phyloP scores from a whole-genome alignment of 768 basidiomycete genomes.

The Astraeus odoratus region DNA sequence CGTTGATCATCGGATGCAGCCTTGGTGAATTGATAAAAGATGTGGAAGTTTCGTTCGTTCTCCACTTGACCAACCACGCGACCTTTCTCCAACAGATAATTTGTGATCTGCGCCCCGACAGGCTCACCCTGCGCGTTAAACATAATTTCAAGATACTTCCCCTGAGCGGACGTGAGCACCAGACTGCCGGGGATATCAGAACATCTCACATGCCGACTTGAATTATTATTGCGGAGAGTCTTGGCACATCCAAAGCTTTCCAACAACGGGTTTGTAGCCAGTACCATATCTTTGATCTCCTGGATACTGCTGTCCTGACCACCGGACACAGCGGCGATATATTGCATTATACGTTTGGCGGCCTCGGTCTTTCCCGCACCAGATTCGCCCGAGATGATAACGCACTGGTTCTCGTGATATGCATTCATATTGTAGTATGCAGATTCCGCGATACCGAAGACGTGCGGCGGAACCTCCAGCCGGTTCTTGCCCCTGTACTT shows the following conservation, averaged over 20 bases:
- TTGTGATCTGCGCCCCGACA: conserved; percentile 96
- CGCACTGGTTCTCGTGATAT: conserved; percentile 98
- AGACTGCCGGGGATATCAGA: background rate
- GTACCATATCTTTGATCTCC: conserved; percentile 98
- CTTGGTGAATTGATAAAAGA: conserved; percentile 99
- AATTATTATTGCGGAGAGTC: conserved; percentile 97
- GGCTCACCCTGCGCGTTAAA: conserved; percentile 92
- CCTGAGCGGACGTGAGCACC: conserved; percentile 40
- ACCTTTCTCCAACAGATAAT: conserved; percentile 95
- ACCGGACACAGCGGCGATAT: conserved; percentile 95
- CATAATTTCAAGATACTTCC: conserved; percentile 99
- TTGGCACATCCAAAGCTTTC: conserved; percentile 99
- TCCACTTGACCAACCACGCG: conserved; percentile 95
- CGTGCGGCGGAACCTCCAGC: conserved; percentile 96
- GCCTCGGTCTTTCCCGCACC: conserved; percentile 99
- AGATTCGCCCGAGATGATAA: conserved; percentile 98
- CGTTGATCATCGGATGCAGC: conserved; percentile 85
- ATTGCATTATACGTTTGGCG: conserved; percentile 99
- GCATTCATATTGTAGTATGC: conserved; percentile 99
- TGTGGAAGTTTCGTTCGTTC: conserved; percentile 96
- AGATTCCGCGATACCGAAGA: conserved; percentile 94
- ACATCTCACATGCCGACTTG: conserved; percentile 88
- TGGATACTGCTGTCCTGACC: conserved; percentile 86
- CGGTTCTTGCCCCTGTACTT: conserved; percentile 95
- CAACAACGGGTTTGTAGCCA: conserved; percentile 94